A percentile compares a stretch with the other conserved stretches of the same genome.
phyloP scores from a whole-genome alignment of 2,329 filamentous ascomycete species.

The Monosporascus sp. region DNA sequence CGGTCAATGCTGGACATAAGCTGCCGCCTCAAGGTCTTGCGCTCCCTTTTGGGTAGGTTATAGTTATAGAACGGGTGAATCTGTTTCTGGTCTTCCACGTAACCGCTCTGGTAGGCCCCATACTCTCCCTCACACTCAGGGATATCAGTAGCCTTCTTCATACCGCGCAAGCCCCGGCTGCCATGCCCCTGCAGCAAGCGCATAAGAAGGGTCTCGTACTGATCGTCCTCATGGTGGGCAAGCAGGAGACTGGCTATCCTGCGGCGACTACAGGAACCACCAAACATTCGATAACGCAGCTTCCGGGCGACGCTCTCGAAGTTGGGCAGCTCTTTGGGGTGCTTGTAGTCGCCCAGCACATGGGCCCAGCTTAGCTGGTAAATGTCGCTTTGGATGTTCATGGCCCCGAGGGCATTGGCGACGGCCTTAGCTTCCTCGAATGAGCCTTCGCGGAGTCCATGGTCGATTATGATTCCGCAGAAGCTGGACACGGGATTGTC shows the following conservation, averaged over 20 bases:
- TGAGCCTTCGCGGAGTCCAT: constrained; percentile 50
- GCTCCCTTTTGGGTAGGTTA: constrained; percentile 16
- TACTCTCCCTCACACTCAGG: constrained; percentile 78
- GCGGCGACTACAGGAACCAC: constrained; percentile 48
- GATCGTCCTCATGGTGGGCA: constrained; percentile 86
- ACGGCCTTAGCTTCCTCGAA: constrained; percentile 47
- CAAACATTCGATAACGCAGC: constrained; percentile 68
- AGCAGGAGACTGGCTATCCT: constrained; percentile 61
- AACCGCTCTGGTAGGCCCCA: constrained; percentile 63
- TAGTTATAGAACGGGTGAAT: constrained; percentile 34
- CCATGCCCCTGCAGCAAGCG: constrained; percentile 64
- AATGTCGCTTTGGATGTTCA: constrained; percentile 30
- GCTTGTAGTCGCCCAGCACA: constrained; percentile 18
- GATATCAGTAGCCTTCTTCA: constrained; percentile 60
- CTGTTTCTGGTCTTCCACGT: constrained; percentile 40
- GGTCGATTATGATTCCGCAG: constrained; percentile 50
- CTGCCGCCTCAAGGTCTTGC: constrained; percentile 16
- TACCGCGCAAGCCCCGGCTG: constrained; percentile 67
- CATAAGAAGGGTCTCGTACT: constrained; percentile 84
- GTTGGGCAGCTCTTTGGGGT: constrained; percentile 46
- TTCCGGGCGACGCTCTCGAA: constrained; percentile 74
- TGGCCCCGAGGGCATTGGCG: constrained; percentile 20
- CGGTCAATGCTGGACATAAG: constrained; percentile 19
- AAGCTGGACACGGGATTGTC: constrained; percentile 40
- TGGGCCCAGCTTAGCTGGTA: constrained; percentile 45